Base-by-base conservation (phyloP, 306 rosid species). In the Ziziphus jujuba region DNA sequence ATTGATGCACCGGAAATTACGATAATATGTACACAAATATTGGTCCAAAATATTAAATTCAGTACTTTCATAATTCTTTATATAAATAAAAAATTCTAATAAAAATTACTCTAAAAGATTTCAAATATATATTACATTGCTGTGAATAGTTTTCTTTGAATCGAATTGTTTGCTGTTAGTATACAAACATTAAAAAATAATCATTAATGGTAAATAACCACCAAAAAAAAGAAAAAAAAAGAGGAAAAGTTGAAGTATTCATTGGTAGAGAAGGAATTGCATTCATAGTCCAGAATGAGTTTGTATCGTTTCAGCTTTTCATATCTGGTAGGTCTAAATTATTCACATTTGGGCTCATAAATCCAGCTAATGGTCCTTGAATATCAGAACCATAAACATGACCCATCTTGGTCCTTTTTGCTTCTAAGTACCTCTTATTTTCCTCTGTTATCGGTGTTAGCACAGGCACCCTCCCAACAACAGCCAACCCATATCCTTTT, bases 361-460 rank as follows among this genome's bases (percentile, higher is more conserved):
- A 72, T 60, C 58, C 75, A 51, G 78, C 63, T 33, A 83, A 62
- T 38, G 83, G 78, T 21, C 81, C 85, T 38, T 66, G 77, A 34
- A 90, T 66, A 77, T 91, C 92, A 62, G 98, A 91, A 2, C 92
- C 95, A 72, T 85, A 92, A 47, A 92, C 63, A 67, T 92, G 98
- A n/a, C 95, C 96, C 96, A 92, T 89, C 65, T 84, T 89, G 52
- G 88, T 89, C 44, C 98, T 72, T 75, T 92, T 89, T 8, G 96
- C 82, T 80, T 92, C 91, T 82, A 92, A 52, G 49, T 92, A 89
- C 33, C 34, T 75, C 76, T 77, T 81, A 79, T 92, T 87, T 67
- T 84, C 92, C 49, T 92, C 88, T 0, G 96, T 92, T 55, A 87
- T 89, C 15, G 91, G 87, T 40, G 96, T 89, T 82, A 89, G 15